A percentile compares a stretch with the other conserved stretches of the same genome.
phyloP scores from a whole-genome alignment of 305 asterid species.

The Salvia sclarea region DNA sequence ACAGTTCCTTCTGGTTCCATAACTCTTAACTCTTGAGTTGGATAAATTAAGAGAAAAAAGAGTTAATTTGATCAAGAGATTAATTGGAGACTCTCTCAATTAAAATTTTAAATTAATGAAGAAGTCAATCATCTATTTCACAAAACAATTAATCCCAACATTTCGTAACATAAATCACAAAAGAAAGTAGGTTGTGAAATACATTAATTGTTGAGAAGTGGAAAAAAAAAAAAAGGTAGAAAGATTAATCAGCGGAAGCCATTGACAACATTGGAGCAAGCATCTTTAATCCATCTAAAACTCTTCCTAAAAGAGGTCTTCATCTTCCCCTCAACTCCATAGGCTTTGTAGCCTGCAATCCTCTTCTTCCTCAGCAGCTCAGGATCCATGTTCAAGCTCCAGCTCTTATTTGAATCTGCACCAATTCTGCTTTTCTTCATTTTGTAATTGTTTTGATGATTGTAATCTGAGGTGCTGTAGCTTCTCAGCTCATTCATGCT shows the following conservation, averaged over 20 bases:
- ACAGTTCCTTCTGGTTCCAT: too few relatives aligned
- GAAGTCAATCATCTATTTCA: not conserved
- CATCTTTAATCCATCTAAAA: conserved; percentile 71
- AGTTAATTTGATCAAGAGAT: not conserved
- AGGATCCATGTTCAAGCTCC: conserved; percentile 59
- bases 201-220: not conserved
- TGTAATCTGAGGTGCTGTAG: conserved; percentile 54
- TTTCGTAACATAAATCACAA: not conserved
- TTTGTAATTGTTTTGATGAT: conserved; percentile 25
- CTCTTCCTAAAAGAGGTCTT: conserved; percentile 70
- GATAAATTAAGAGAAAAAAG: too few relatives aligned
- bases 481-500: conserved; percentile 68
- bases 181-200: not conserved
- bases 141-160: not conserved
- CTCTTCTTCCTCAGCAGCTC: conserved; percentile 86
- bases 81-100: not conserved
- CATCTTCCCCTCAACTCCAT: conserved; percentile 70
- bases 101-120: too few relatives aligned
- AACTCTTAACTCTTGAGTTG: too few relatives aligned
- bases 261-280: conserved; percentile 51
- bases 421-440: conserved; percentile 51
- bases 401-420: conserved; percentile 41
- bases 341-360: conserved; percentile 66
- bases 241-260: conserved; percentile 61
- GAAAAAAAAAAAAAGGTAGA: not conserved